Evolutionary conservation across 805 yeast genomes (phyloP).

Genomic region (Candida bentonensis): DNA sequence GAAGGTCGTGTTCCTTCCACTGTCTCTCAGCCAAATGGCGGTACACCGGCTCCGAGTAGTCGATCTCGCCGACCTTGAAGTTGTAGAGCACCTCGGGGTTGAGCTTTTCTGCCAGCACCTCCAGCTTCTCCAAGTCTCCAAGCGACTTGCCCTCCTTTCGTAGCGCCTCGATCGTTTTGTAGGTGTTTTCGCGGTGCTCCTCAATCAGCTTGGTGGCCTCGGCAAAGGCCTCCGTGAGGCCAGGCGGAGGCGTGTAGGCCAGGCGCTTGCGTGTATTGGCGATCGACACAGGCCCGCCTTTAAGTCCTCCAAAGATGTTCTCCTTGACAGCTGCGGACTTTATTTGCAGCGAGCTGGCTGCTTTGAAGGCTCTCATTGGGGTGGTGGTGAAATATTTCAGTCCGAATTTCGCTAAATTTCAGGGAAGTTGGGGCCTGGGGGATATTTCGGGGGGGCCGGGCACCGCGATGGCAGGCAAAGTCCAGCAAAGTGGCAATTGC

Average conservation of each 20-base stretch:
- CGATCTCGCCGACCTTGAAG: slow-evolving; percentile 36
- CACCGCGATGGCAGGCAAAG: no score
- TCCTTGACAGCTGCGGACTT: neutral
- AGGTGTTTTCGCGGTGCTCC: slow-evolving; percentile 31
- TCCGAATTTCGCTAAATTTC: no score
- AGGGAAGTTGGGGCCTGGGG: no score
- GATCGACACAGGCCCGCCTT: slow-evolving; percentile 15
- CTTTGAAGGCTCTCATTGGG: slow-evolving; percentile 1
- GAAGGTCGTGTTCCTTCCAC: slow-evolving; percentile 60
- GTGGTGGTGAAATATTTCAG: no score
- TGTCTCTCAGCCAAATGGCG: slow-evolving; percentile 50
- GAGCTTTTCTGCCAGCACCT: slow-evolving; percentile 48
- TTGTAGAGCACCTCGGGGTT: slow-evolving; percentile 82
- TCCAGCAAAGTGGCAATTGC: no score
- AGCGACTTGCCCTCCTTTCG: slow-evolving; percentile 21
- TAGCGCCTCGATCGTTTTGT: slow-evolving; percentile 14
- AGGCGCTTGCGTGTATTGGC: slow-evolving; percentile 12
- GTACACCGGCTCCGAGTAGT: slow-evolving; percentile 67
- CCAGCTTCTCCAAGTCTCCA: slow-evolving; percentile 19
- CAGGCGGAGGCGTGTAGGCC: slow-evolving; percentile 53
- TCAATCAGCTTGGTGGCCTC: slow-evolving; percentile 48
- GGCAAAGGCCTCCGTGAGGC: slow-evolving; percentile 59
- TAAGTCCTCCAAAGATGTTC: slow-evolving; percentile 11
- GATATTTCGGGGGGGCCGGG: no score
- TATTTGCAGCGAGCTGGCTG: neutral